phyloP scores from a whole-genome alignment of 192 early-diverging fungal genomes.

The Umbelopsis sp. region DNA sequence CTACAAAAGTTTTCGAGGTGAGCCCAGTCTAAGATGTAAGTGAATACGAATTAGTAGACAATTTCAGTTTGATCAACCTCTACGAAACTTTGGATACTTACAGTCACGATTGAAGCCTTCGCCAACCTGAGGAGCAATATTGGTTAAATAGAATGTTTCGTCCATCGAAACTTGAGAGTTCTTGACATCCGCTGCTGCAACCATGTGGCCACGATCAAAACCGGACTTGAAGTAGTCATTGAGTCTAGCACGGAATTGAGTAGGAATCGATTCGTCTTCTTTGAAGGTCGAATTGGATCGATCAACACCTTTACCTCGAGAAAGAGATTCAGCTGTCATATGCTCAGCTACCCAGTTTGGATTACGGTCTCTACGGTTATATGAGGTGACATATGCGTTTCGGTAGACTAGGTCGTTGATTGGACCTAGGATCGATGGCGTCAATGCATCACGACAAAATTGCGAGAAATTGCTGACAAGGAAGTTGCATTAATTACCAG shows the following conservation, averaged over 20 bases:
- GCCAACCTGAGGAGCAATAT: constrained; percentile 82
- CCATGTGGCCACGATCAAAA: constrained; percentile 94
- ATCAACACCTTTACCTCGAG: constrained; percentile 58
- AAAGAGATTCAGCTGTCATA: constrained; percentile 60
- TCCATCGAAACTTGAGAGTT: constrained; percentile 71
- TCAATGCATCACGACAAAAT: too few relatives aligned
- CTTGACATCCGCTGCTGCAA: constrained; percentile 86
- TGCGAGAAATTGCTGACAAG: neutral
- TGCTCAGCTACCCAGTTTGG: constrained; percentile 81
- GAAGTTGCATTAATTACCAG: constrained; percentile 25
- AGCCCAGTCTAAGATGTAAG: constrained; percentile 71
- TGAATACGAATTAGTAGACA: neutral
- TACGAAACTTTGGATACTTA: constrained; percentile 30
- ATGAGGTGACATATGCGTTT: constrained; percentile 73
- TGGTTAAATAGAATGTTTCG: constrained; percentile 85
- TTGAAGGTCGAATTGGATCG: constrained; percentile 75
- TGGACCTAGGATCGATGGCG: constrained; percentile 49
- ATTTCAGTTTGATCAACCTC: neutral
- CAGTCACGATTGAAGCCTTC: constrained; percentile 89
- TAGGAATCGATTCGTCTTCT: constrained; percentile 76
- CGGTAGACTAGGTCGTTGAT: constrained; percentile 72
- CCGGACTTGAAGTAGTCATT: constrained; percentile 80
- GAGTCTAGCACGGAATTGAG: constrained; percentile 72
- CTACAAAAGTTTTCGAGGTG: constrained; percentile 84
- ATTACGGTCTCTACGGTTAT: constrained; percentile 74